Evolutionary conservation across 768 basidiomycete genomes (phyloP), one percentile per base, ranked within the genome.

Genomic region (Lyophyllum atratum): DNA sequence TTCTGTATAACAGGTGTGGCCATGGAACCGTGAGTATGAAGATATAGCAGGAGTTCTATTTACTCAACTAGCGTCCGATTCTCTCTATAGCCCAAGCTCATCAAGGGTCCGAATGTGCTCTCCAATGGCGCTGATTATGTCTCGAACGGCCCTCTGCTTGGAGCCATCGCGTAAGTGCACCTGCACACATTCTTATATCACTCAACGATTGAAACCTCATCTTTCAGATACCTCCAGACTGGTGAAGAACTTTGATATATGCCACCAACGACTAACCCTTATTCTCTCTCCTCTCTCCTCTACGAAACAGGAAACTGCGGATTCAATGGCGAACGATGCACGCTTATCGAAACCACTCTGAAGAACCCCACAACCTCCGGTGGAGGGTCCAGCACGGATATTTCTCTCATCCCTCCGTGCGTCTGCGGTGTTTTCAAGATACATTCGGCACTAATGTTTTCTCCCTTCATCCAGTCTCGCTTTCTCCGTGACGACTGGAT

Each of bases 351-450:
- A 58, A 68, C 67, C 10, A 77, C 74, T 15, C 64, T 80, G 37
- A 52, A 19, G 24, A 74, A 77, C 62, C 72, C 71, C 21, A 64
- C 59, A 21, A 53, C 42, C 43, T 59, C 71, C 29, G 74, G 72
- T 3, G 52, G 62, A 29, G 72, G 72, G 25, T 74, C 72, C 24
- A 72, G 70, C 62, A 68, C 69, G 8, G 76, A 76, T 56, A 64
- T 76, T 44, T 70, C 72, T 25, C 62, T 77, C n/a, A 79, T 80
- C 42, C 66, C 76, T 17, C 77, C 76, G 77, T 79, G 58, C 51
- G 77, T 66, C 15, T 29, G 37, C 14, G 24, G 19, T 22, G 49
- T 28, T 26, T 19, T 24, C 28, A 26, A 56, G 22, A 59, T 60
- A 14, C 34, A 59, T 19, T 64, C n/a, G 34, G 17, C 37, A 17